These are phyloP conservation scores for Candida tropicalis DNA, from an alignment of 1,139 yeast species.

Conservation along the genomic window DNA sequence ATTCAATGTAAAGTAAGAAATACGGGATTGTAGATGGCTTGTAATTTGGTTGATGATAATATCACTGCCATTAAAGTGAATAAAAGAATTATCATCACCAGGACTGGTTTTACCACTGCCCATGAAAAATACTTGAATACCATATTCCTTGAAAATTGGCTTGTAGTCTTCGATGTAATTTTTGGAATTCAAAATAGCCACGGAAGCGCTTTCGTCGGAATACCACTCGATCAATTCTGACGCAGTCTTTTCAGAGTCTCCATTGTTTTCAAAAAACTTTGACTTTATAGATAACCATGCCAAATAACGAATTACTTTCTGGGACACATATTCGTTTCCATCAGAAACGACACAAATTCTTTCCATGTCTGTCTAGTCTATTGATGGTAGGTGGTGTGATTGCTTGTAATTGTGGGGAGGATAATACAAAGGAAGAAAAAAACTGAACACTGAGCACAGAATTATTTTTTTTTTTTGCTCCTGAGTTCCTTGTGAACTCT, in stretches of 20 bases:
- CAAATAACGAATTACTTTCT: conserved; percentile 82
- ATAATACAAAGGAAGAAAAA: background rate
- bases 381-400: background rate
- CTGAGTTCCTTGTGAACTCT: too few relatives aligned
- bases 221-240: conserved; percentile 91
- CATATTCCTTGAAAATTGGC: conserved; percentile 75
- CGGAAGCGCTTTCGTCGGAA: conserved; percentile 75
- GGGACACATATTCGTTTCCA: conserved; percentile 80
- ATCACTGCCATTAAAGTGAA: conserved; percentile 24
- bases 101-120: conserved; percentile 76
- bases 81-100: conserved; percentile 1
- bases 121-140: conserved; percentile 80
- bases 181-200: conserved; percentile 90
- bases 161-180: conserved; percentile 68
- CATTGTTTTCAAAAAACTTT: conserved; percentile 61
- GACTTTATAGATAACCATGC: conserved; percentile 91
- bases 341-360: conserved; percentile 68
- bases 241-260: conserved; percentile 47
- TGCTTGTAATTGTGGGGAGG: background rate
- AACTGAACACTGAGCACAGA: background rate
- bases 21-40: conserved; percentile 86
- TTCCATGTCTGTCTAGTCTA: background rate
- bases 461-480: too few relatives aligned
- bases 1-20: conserved; percentile 95
- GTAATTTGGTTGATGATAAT: conserved; percentile 86